Percentiles rank a stretch among this genome's conserved stretches.
Evolutionary conservation across 2,329 filamentous ascomycete species (phyloP).

Genomic region (Claviceps africana): DNA sequence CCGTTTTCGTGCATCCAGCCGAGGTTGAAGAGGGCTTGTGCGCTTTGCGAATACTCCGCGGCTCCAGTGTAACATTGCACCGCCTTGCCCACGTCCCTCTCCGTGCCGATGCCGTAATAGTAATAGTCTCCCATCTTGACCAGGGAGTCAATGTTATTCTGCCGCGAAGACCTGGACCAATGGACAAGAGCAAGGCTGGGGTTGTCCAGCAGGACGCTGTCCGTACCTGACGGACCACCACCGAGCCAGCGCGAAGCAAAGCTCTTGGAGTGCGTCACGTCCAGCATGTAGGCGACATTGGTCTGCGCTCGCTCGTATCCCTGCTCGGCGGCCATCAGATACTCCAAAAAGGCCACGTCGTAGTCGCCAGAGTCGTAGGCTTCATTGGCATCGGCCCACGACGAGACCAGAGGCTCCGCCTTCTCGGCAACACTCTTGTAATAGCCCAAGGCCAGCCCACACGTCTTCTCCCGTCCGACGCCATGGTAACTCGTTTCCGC

Average conservation of each 20-base stretch:
- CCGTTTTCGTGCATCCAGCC: constrained; percentile 99
- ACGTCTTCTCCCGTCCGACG: constrained; percentile 66
- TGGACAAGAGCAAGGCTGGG: constrained; percentile 64
- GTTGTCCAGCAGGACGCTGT: constrained; percentile 32
- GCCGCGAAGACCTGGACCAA: constrained; percentile 88
- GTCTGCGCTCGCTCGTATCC: constrained; percentile 82
- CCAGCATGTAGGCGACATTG: constrained; percentile 77
- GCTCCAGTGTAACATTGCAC: constrained; percentile 86
- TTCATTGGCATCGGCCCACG: constrained; percentile 69
- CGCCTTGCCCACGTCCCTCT: constrained; percentile 65
- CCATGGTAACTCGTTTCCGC: constrained; percentile 76
- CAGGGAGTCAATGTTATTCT: constrained; percentile 82
- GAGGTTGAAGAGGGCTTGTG: constrained; percentile 91
- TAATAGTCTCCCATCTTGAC: constrained; percentile 99
- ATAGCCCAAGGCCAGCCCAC: constrained; percentile 61
- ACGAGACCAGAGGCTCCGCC: constrained; percentile 58
- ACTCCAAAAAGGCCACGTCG: constrained; percentile 66
- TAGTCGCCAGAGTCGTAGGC: constrained; percentile 68
- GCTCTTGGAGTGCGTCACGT: constrained; percentile 49
- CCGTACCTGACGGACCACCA: constrained; percentile 16
- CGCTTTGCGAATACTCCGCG: constrained; percentile 80
- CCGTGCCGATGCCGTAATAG: constrained; percentile 63
- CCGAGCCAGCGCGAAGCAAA: constrained; percentile 31
- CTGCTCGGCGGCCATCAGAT: constrained; percentile 81
- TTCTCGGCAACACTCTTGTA: constrained; percentile 70